A percentile compares a stretch with the other conserved stretches of the same genome.
phyloP scores from a whole-genome alignment of 2,329 filamentous ascomycete genomes.

The Blumeria hordei region DNA sequence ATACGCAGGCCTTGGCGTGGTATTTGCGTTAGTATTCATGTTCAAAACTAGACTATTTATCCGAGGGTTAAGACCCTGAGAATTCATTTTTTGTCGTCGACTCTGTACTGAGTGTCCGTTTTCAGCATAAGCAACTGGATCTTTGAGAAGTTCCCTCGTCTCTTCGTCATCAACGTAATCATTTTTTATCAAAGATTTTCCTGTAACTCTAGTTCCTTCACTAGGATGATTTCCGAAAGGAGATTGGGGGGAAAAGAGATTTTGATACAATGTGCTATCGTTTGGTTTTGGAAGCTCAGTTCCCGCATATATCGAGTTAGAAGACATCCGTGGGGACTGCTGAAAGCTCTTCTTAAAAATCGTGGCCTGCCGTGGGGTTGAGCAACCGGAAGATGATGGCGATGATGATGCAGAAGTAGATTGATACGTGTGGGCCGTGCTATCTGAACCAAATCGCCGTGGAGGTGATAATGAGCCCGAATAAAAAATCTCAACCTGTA shows the following conservation, averaged over 20 bases:
- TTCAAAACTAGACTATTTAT: conserved; percentile 50
- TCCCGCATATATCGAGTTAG: conserved; percentile 27
- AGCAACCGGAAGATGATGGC: conserved; percentile 14
- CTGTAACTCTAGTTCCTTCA: conserved; percentile 33
- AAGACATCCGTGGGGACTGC: conserved; percentile 18
- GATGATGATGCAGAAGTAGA: conserved; percentile 19
- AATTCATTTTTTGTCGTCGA: conserved; percentile 44
- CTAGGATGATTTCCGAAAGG: conserved; percentile 46
- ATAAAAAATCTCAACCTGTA: conserved; percentile 32
- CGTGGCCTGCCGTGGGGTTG: conserved; percentile 11
- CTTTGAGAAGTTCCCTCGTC: conserved; percentile 45
- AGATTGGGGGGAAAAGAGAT: conserved; percentile 47
- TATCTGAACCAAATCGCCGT: conserved; percentile 29
- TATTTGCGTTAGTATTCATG: conserved; percentile 27
- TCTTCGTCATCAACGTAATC: conserved; percentile 46
- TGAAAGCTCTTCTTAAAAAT: conserved; percentile 40
- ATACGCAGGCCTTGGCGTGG: conserved; percentile 9
- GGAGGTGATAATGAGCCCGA: conserved; percentile 13
- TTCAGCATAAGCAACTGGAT: conserved; percentile 50
- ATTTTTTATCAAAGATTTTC: conserved; percentile 50
- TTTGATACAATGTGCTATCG: conserved; percentile 28
- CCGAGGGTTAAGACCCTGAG: conserved; percentile 42
- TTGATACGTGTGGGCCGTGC: conserved; percentile 19
- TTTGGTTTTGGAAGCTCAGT: conserved; percentile 36
- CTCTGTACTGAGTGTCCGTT: conserved; percentile 30